Evolutionary conservation across 192 early-diverging fungal genomes (phyloP), one percentile per base, ranked within the genome.

Genomic region (Linnemannia schmuckeri): DNA sequence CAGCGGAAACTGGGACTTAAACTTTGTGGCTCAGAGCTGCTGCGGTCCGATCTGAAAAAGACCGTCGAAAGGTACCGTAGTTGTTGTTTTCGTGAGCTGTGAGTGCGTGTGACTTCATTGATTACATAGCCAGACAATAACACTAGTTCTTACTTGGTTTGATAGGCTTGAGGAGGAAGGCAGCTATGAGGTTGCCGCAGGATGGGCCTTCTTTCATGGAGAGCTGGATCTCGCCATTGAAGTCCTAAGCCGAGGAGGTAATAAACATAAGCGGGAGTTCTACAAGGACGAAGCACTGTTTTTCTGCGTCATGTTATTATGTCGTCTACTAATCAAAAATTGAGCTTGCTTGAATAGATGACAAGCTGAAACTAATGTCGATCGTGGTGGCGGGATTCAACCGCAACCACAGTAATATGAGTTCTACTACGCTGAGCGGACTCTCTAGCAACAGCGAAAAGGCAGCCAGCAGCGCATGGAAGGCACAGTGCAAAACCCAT

Each of bases 111-210:
- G 18, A 91, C 93, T 91, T 90, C 9, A 75, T 49, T 89, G 91
- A 8, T 41, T 41, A 7, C 52, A n/a, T 57, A 6, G 4, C 37
- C n/a, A 37, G 46, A 74, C 83, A 87, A 18, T 87, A 82, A 27
- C 78, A 73, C 35, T 82, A 90, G 22, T 82, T 93, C 42, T 90
- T 93, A 76, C 82, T 83, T 79, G 72, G 30, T 15, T 18, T 49
- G n/a, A 10, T 87, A 96, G 94, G 74, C 76, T 98, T 70, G 96
- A 98, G 84, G 70, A 75, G 35, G 87, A 82, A 22, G 92, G 90
- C 10, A 91, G 96, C 72, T 96, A 90, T 80, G 97, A 97, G 72
- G 94, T 94, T 63, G 97, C 98, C 1, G 97, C 98, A 9, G 97
- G 93, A 20, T 93, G 93, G 90, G 95, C 97, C 5, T 92, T 99